Percentiles rank a stretch among this genome's conserved stretches.
phyloP scores from a whole-genome alignment of 2,329 filamentous ascomycete species.

The Fusarium lateritium region DNA sequence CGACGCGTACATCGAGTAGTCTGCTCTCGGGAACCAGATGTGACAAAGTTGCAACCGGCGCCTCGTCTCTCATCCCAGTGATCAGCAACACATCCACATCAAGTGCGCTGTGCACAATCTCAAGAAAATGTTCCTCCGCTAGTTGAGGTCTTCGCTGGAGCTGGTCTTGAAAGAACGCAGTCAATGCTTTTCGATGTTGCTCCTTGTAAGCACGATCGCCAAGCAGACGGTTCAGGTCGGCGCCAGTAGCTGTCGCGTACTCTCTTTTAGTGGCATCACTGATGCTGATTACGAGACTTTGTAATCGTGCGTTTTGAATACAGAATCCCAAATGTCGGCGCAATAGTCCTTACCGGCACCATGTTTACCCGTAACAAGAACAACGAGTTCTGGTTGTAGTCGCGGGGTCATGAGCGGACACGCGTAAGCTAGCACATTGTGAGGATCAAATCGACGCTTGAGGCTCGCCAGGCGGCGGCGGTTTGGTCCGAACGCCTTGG shows the following conservation, averaged over 20 bases:
- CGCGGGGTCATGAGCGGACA: slow-evolving; percentile 65
- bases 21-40: slow-evolving; percentile 67
- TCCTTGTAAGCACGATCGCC: slow-evolving; percentile 73
- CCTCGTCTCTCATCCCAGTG: slow-evolving; percentile 74
- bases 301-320: slow-evolving; percentile 51
- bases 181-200: slow-evolving; percentile 67
- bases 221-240: slow-evolving; percentile 64
- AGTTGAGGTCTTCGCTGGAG: slow-evolving; percentile 60
- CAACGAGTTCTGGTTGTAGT: slow-evolving; percentile 61
- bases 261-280: slow-evolving; percentile 66
- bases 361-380: slow-evolving; percentile 70
- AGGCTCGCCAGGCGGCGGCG: slow-evolving; percentile 63
- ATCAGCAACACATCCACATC: slow-evolving; percentile 71
- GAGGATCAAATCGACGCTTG: slow-evolving; percentile 65
- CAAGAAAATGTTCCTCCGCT: slow-evolving; percentile 66
- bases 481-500: slow-evolving; percentile 71
- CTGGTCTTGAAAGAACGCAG: slow-evolving; percentile 65
- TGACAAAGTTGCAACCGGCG: slow-evolving; percentile 68
- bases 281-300: slow-evolving; percentile 52
- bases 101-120: slow-evolving; percentile 57
- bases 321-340: slow-evolving; percentile 65
- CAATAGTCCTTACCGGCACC: slow-evolving; percentile 74
- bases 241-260: slow-evolving; percentile 66
- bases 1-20: slow-evolving; percentile 68
- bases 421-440: slow-evolving; percentile 66